Conservation (phyloP, 495 filamentous ascomycete genomes). For the Elasticomyces elasticus region DNA sequence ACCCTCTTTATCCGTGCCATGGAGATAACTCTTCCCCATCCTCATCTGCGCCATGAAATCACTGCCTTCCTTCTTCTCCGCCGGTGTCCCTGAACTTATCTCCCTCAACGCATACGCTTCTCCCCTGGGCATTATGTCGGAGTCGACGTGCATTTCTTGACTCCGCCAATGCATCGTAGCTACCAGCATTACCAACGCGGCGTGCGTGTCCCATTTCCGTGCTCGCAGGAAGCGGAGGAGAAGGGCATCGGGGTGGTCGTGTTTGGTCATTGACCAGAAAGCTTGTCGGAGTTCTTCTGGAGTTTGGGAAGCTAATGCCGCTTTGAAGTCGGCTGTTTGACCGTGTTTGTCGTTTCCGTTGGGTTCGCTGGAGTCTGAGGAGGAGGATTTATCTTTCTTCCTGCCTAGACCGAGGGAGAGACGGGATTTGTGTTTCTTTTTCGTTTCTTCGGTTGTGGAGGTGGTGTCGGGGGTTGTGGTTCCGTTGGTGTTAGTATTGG, state of each 20-base stretch:
- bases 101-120: conserved; percentile 57
- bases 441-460: conserved; percentile 28
- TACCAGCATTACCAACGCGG: conserved; percentile 86
- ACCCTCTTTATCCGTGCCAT: conserved; percentile 75
- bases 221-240: conserved; percentile 84
- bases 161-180: conserved; percentile 88
- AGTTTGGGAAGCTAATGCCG: conserved; percentile 61
- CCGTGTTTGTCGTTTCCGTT: conserved; percentile 85
- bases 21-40: conserved; percentile 91
- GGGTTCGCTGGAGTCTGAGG: conserved; percentile 25
- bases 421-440: conserved; percentile 65
- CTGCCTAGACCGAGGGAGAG: conserved; percentile 51
- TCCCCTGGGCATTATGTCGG: conserved; percentile 72
- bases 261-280: conserved; percentile 94
- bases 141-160: conserved; percentile 72
- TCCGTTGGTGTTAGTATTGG: conserved; percentile 22
- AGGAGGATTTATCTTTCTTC: conserved; percentile 48
- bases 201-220: conserved; percentile 91
- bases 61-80: conserved; percentile 54
- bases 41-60: conserved; percentile 80
- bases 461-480: conserved; percentile 14
- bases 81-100: conserved; percentile 44
- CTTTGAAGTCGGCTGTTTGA: conserved; percentile 74
- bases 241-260: conserved; percentile 83
- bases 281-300: conserved; percentile 71